Evolutionary conservation across 768 basidiomycete genomes (phyloP), one percentile per base, ranked within the genome.

Genomic region (Xerocomellus chrysenteron): DNA sequence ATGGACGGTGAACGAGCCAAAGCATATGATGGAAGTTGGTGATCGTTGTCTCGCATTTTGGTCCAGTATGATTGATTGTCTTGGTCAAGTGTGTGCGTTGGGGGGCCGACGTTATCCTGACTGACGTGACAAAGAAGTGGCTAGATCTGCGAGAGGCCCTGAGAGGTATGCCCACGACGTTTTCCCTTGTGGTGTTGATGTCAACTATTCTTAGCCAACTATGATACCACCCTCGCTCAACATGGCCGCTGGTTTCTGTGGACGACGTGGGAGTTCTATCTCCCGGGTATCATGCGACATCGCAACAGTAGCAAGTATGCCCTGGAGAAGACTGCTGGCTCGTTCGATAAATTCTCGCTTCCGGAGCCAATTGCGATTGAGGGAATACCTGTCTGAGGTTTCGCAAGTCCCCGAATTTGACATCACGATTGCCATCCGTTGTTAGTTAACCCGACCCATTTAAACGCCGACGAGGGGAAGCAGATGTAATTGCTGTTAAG

Each of bases 1-100:
- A 4, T 98, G 95, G 97, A 99, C 97, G 0, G 96, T 98, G 28
- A 99, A 99, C 67, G 81, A 87, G 45, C 85, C 85, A 11, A 84
- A 84, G 52, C 86, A 93, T 66, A 93, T 94, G 92, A 89, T 92
- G 81, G 91, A 94, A 84, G 90, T 86, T 30, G 42, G 83, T 71
- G 6, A 32, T 49, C 48, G 28, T 28, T 33, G 24, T 44, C 24
- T 52, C 21, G 10, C 48, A 9, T 13, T 26, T 37, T 30, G 17
- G 33, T 50, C 28, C 12, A 32, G 21, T 24, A 2, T 53, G 35
- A 37, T 57, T 52, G 17, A 56, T 51, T 48, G 43, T 56, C 35
- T 16, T 42, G 51, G 35, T 52, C 40, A 46, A 90, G 88, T 88
- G 87, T 42, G 88, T 86, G 24, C 76, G 87, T 58, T 93, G 92